phyloP scores from a whole-genome alignment of 2,329 filamentous ascomycete species.

The Arthrinium phaeospermum region DNA sequence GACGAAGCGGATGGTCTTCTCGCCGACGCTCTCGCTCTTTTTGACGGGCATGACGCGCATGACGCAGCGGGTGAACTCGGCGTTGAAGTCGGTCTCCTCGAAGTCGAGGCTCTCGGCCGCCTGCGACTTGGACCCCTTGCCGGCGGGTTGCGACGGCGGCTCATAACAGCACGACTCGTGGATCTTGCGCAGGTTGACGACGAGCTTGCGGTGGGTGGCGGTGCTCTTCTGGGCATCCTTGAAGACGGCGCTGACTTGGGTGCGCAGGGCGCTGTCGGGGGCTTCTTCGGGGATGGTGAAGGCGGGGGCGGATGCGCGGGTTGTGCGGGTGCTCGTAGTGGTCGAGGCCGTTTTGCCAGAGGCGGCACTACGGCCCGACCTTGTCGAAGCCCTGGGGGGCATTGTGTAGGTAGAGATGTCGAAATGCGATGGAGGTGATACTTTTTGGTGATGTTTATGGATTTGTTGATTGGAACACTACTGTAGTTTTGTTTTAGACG shows the following conservation, averaged over 20 bases:
- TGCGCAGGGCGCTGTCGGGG: constrained; percentile 72
- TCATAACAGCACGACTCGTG: constrained; percentile 84
- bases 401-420: constrained; percentile 39
- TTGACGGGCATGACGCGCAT: constrained; percentile 84
- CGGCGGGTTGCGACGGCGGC: constrained; percentile 53
- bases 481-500: constrained; percentile 4
- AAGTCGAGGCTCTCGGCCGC: constrained; percentile 73
- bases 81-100: constrained; percentile 85
- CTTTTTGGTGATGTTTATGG: constrained; percentile 25
- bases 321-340: constrained; percentile 45
- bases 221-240: constrained; percentile 87
- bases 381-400: constrained; percentile 55
- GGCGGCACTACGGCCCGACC: constrained; percentile 50
- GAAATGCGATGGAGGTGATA: constrained; percentile 20
- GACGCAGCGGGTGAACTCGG: constrained; percentile 83
- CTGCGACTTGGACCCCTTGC: constrained; percentile 50
- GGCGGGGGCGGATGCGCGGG: constrained; percentile 51
- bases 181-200: constrained; percentile 85
- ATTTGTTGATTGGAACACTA: constrained; percentile 27
- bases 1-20: constrained; percentile 83
- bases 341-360: constrained; percentile 47
- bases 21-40: constrained; percentile 88
- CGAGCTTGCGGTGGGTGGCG: constrained; percentile 87
- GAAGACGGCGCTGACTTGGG: constrained; percentile 75
- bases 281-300: constrained; percentile 72